These are phyloP conservation scores for Lecanoromycetidae sp. DNA, from an alignment of 2,329 filamentous ascomycete genomes.

Conservation along the genomic window DNA sequence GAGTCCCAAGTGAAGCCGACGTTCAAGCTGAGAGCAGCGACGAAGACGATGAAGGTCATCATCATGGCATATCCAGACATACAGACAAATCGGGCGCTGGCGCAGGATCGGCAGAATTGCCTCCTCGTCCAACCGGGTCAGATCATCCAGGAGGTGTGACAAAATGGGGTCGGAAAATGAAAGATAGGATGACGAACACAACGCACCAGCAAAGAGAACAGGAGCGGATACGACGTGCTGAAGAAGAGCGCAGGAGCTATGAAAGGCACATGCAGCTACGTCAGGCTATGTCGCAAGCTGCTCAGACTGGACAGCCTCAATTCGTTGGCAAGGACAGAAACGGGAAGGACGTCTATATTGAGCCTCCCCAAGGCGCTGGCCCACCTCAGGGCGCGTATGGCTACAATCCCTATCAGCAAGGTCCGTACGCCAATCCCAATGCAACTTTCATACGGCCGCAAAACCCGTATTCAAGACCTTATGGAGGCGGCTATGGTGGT, in stretches of 20 bases:
- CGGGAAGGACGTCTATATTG: constrained; percentile 46
- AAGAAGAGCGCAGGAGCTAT: constrained; percentile 42
- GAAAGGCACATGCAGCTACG: constrained; percentile 40
- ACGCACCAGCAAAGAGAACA: constrained; percentile 44
- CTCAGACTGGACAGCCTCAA: constrained; percentile 45
- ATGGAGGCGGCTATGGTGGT: constrained; percentile 34
- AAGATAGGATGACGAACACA: constrained; percentile 46
- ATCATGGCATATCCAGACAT: too few relatives aligned
- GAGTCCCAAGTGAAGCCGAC: constrained; percentile 28
- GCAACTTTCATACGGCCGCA: constrained; percentile 39
- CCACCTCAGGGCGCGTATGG: constrained; percentile 23
- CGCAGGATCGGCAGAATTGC: constrained; percentile 7
- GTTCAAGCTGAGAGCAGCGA: constrained; percentile 36
- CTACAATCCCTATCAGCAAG: constrained; percentile 35
- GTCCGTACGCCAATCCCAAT: constrained; percentile 37
- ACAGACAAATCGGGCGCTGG: too few relatives aligned
- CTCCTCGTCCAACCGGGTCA: neutral
- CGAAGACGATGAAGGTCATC: constrained; percentile 32
- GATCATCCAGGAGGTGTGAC: constrained; percentile 24
- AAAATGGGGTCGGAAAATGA: constrained; percentile 44
- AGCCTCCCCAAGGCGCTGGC: constrained; percentile 34
- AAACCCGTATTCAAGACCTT: constrained; percentile 36
- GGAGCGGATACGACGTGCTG: constrained; percentile 35
- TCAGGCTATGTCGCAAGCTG: constrained; percentile 38
- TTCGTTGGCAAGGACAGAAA: constrained; percentile 42